Evolutionary conservation across 331 rosid genomes (phyloP).

Genomic region (Malus hybrid): DNA sequence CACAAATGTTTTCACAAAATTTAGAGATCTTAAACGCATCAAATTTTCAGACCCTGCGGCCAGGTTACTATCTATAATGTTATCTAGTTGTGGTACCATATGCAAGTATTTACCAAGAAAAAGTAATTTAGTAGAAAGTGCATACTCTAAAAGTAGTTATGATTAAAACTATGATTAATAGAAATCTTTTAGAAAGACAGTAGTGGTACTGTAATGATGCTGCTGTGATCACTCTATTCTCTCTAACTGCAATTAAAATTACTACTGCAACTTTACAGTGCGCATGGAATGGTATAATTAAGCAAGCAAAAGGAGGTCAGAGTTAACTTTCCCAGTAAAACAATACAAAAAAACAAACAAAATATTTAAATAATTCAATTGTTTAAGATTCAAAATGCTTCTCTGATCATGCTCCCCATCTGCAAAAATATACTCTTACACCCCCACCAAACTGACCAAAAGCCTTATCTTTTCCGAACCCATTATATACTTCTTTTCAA

Average conservation of each 20-base stretch:
- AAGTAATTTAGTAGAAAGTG: slow-evolving; percentile 36
- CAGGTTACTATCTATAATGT: not conserved
- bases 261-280: slow-evolving; percentile 67
- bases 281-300: slow-evolving; percentile 59
- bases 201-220: slow-evolving; percentile 35
- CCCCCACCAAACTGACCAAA: slow-evolving; percentile 63
- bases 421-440: slow-evolving; percentile 47
- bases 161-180: slow-evolving; percentile 28
- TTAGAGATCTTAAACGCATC: not conserved
- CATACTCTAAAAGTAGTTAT: slow-evolving; percentile 30
- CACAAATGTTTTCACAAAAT: not conserved
- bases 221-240: slow-evolving; percentile 28
- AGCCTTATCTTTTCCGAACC: slow-evolving; percentile 46
- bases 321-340: slow-evolving; percentile 33
- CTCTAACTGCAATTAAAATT: slow-evolving; percentile 13
- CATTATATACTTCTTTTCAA: slow-evolving; percentile 33
- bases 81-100: slow-evolving; percentile 1
- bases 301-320: slow-evolving; percentile 56
- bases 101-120: not conserved
- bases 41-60: not conserved
- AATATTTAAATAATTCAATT: slow-evolving; percentile 18
- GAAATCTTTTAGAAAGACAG: slow-evolving; percentile 30
- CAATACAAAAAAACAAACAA: slow-evolving; percentile 13
- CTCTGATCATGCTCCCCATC: slow-evolving; percentile 63
- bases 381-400: slow-evolving; percentile 33